Evolutionary conservation across 345 rosid species (phyloP).

Genomic region (Aurinia saxatilis): DNA sequence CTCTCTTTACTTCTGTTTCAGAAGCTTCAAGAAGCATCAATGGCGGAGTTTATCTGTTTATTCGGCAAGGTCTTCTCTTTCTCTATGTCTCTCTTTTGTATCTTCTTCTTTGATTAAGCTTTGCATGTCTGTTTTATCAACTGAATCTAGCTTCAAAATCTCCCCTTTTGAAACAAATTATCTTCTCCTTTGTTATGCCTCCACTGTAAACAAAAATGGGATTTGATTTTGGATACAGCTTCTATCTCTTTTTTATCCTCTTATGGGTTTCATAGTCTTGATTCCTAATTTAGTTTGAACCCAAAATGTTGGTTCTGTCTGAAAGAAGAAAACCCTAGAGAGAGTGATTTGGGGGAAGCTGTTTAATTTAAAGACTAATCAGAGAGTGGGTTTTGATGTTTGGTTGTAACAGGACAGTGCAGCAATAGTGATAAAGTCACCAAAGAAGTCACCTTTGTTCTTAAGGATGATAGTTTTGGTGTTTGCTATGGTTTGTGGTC

Average conservation of each 20-base stretch:
- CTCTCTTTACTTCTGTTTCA: constrained; percentile 2
- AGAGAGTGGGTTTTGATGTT: neutral
- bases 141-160: neutral
- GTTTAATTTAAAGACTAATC: too few relatives aligned
- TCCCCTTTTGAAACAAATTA: neutral
- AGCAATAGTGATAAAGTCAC: constrained; percentile 45
- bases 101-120: constrained; percentile 18
- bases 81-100: neutral
- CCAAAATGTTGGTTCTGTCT: too few relatives aligned
- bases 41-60: constrained; percentile 63
- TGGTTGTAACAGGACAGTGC: constrained; percentile 54
- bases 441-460: constrained; percentile 68
- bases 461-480: constrained; percentile 62
- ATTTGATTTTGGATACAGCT: neutral
- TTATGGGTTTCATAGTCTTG: neutral
- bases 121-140: constrained; percentile 10
- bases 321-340: too few relatives aligned
- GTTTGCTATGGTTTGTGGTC: constrained; percentile 65
- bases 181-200: too few relatives aligned
- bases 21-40: constrained; percentile 34
- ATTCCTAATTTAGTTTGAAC: neutral
- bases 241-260: neutral
- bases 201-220: neutral
- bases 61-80: constrained; percentile 42
- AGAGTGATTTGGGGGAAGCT: too few relatives aligned